Conservation (phyloP, 2,329 filamentous ascomycete species). For the Aspergillus carbonarius region DNA sequence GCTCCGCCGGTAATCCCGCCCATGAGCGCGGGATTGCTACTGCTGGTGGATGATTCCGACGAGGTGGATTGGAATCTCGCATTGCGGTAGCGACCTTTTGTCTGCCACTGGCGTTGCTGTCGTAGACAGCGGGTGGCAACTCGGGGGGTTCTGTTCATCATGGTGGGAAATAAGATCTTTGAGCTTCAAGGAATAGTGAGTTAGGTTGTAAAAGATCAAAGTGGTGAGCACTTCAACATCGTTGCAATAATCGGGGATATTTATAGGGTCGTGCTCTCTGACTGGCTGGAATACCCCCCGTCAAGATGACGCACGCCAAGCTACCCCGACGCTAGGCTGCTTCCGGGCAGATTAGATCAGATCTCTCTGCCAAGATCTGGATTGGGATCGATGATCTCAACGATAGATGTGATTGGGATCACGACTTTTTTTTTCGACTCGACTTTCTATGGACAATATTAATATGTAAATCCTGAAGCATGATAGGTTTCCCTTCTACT, state of each 20-base stretch:
- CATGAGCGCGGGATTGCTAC: constrained; percentile 36
- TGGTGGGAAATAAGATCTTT: neutral
- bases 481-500: too few species aligned
- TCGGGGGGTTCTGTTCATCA: constrained; percentile 3
- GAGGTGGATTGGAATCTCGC: constrained; percentile 31
- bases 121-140: neutral
- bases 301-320: constrained; percentile 4
- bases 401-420: too few species aligned
- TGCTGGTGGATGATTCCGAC: constrained; percentile 21
- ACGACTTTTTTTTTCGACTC: too few species aligned
- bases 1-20: constrained; percentile 53
- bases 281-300: neutral
- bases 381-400: too few species aligned
- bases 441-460: too few species aligned
- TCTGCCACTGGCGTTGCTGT: neutral
- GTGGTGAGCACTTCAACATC: neutral
- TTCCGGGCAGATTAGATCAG: too few species aligned
- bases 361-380: too few species aligned
- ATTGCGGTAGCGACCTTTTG: constrained; percentile 7
- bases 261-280: neutral
- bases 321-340: too few species aligned
- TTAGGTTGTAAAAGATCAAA: neutral
- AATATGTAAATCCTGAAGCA: too few species aligned
- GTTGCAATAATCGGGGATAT: neutral
- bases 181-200: neutral